Percentiles rank a stretch among this genome's conserved stretches.
Evolutionary conservation across 441 rosid species (phyloP).

Genomic region (Gossypium gossypioides): DNA sequence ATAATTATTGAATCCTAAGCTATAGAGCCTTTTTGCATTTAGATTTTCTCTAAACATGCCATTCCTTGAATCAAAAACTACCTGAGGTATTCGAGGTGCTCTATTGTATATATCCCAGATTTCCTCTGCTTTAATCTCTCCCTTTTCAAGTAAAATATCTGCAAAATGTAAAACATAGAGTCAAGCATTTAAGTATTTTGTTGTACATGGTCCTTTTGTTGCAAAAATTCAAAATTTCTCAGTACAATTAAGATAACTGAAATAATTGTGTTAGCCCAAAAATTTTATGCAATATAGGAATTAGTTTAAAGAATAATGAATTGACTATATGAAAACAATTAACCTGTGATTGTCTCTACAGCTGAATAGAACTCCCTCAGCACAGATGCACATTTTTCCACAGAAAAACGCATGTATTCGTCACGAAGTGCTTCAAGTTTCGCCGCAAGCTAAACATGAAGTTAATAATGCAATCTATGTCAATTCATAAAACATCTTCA

Average conservation of each 20-base stretch:
- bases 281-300: neutral
- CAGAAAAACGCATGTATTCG: constrained; percentile 76
- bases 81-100: constrained; percentile 74
- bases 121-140: constrained; percentile 69
- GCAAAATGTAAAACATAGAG: constrained; percentile 20
- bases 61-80: constrained; percentile 20
- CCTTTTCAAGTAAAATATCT: constrained; percentile 77
- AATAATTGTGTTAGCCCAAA: neutral
- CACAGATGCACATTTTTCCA: constrained; percentile 68
- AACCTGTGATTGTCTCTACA: constrained; percentile 90
- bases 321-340: neutral
- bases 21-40: neutral
- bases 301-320: neutral
- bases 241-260: neutral
- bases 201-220: neutral
- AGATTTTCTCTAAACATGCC: neutral
- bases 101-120: constrained; percentile 72
- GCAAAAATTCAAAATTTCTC: neutral
- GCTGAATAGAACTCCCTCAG: constrained; percentile 80
- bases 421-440: constrained; percentile 91
- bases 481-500: constrained; percentile 1
- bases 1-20: neutral
- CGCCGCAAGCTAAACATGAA: constrained; percentile 55
- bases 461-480: constrained; percentile 9
- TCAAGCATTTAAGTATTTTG: neutral